Percentiles rank a stretch among this genome's conserved stretches.
phyloP scores from a whole-genome alignment of 768 basidiomycete species.

The Lactarius pseudohatsudake region DNA sequence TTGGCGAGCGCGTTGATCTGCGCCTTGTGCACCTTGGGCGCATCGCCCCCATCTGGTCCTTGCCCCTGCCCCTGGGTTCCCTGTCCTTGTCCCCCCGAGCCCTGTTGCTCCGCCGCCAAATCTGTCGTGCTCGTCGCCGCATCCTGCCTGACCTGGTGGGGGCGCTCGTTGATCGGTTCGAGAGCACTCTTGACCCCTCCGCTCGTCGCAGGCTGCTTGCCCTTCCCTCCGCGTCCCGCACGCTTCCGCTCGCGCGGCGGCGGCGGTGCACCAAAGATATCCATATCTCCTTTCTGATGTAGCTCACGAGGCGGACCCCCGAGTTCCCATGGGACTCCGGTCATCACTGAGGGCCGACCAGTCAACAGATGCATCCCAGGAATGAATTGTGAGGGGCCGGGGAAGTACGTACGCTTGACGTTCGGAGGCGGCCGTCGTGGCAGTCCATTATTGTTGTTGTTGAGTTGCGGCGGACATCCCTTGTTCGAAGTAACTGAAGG shows the following conservation, averaged over 20 bases:
- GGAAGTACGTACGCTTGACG: constrained; percentile 68
- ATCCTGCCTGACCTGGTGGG: constrained; percentile 52
- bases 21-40: constrained; percentile 82
- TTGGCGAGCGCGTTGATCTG: constrained; percentile 90
- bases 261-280: constrained; percentile 57
- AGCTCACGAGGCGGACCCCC: constrained; percentile 66
- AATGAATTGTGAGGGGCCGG: constrained; percentile 1
- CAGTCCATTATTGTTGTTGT: constrained; percentile 4
- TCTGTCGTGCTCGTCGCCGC: constrained; percentile 78
- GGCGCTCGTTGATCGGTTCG: constrained; percentile 76
- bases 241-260: constrained; percentile 60
- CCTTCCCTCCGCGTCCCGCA: constrained; percentile 27
- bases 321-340: constrained; percentile 76
- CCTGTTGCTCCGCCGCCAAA: constrained; percentile 37
- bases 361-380: constrained; percentile 17
- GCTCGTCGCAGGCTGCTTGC: constrained; percentile 13
- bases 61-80: constrained; percentile 16
- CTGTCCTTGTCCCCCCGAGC: constrained; percentile 9
- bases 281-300: constrained; percentile 52
- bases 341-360: constrained; percentile 52
- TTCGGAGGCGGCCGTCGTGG: constrained; percentile 44
- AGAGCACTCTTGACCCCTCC: constrained; percentile 64
- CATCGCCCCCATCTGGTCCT: constrained; percentile 43
- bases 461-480: constrained; percentile 1
- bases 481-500: constrained; percentile 17